Base-by-base conservation (phyloP, 768 basidiomycete genomes). In the Pilatotrama ljubarskyi region DNA sequence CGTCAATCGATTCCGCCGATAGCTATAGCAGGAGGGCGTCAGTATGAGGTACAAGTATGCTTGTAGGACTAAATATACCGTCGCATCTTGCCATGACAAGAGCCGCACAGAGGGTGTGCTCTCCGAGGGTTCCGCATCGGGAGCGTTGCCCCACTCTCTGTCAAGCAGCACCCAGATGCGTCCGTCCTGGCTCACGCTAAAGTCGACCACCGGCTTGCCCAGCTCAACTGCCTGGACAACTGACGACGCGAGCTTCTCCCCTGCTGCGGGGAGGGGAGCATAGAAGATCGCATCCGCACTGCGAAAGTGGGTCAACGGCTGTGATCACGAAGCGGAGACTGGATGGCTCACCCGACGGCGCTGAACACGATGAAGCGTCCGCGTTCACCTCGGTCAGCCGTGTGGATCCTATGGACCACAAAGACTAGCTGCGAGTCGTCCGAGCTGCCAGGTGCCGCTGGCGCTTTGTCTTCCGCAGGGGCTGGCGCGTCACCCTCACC, bases 271-370 rank as follows among this genome's bases (percentile, higher is more conserved):
- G 47, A 68, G 74, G 58, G 63, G 69, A 72, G 75, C 76, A 49
- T 73, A 77, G 70, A 91, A 93, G 10, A 93, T 66, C 0, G 90
- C 89, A 1, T 86, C 85, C 3, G 84, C 82, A 18, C 91, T 93
- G 41, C 53, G 15, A 48, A n/a, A 20, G 9, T 15, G 29, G 18
- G 9, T 42, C 14, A 8, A 35, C 15, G 32, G 43, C 18, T 32
- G 35, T 24, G 20, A 35, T 7, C 5, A 2, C n/a, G 15, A 13
- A 6, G 1, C 38, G 4, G 20, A 44, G 10, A 10, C 26, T 46
- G 43, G 15, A 13, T 13, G 43, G 74, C 86, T 46, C 66, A 93
- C 92, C 92, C 91, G 53, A 90, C 78, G 5, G 79, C 88, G 59
- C 78, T 87, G 69, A 93, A 93, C 5, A 92, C 60, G 14, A 91